phyloP scores from a whole-genome alignment of 768 basidiomycete genomes.

The Leccinum rimulosum region DNA sequence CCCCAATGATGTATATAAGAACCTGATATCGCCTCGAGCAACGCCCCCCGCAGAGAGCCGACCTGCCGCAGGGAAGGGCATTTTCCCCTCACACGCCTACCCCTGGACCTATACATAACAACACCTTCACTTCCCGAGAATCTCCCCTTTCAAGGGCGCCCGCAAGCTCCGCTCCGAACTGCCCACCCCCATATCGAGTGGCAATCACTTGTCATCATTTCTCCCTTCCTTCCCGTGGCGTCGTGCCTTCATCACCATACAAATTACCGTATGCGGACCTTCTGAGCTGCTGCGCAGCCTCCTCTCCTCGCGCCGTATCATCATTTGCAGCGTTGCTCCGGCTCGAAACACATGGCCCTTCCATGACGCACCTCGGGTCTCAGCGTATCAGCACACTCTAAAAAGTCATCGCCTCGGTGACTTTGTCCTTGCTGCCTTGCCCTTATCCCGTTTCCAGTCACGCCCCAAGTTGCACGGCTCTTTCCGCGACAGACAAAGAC shows the following conservation, averaged over 20 bases:
- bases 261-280: slow-evolving; percentile 12
- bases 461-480: neutral
- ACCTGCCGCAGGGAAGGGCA: slow-evolving; percentile 9
- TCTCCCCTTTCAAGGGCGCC: slow-evolving; percentile 1
- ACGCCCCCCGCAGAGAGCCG: slow-evolving; percentile 12
- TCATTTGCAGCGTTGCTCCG: slow-evolving; percentile 20
- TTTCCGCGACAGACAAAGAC: neutral
- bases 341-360: slow-evolving; percentile 25
- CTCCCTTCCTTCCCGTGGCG: slow-evolving; percentile 14
- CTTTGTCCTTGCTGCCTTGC: neutral
- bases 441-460: neutral
- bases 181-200: slow-evolving; percentile 8
- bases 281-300: slow-evolving; percentile 21
- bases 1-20: slow-evolving; percentile 13
- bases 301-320: slow-evolving; percentile 15
- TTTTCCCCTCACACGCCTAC: slow-evolving; percentile 15
- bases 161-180: slow-evolving; percentile 23
- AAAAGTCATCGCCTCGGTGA: neutral
- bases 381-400: slow-evolving; percentile 6
- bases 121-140: slow-evolving; percentile 1
- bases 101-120: slow-evolving; percentile 18
- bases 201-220: slow-evolving; percentile 5
- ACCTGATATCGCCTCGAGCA: slow-evolving; percentile 18
- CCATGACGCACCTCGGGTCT: slow-evolving; percentile 11
- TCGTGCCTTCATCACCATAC: slow-evolving; percentile 10